Percentiles rank a stretch among this genome's conserved stretches.
Evolutionary conservation across 768 basidiomycete species (phyloP).

Genomic region (Russula dissimulans): DNA sequence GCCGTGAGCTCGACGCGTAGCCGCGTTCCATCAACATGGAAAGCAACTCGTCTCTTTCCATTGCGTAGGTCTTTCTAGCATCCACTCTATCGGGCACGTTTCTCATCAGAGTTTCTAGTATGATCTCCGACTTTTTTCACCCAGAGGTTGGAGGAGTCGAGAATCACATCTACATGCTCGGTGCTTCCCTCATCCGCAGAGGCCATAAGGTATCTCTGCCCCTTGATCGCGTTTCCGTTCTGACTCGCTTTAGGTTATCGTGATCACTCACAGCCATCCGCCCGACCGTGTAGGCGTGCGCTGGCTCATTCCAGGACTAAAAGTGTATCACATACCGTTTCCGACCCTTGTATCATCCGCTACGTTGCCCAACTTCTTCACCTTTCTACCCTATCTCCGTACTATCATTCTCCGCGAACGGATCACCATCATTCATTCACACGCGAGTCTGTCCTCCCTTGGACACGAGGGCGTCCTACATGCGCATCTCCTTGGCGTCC

Average conservation of each 20-base stretch:
- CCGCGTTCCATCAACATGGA: background rate
- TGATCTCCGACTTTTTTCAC: constrained; percentile 96
- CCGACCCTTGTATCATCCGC: constrained; percentile 84
- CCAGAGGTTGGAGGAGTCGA: constrained; percentile 94
- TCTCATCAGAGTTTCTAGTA: constrained; percentile 36
- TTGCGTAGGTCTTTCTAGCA: constrained; percentile 1
- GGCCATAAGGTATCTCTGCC: constrained; percentile 65
- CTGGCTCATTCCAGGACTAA: constrained; percentile 78
- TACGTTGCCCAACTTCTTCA: constrained; percentile 90
- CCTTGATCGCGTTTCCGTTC: background rate
- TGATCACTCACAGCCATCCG: constrained; percentile 88
- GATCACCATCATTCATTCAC: constrained; percentile 82
- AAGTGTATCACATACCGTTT: constrained; percentile 92
- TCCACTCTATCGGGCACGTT: background rate
- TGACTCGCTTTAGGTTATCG: constrained; percentile 56
- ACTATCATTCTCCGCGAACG: constrained; percentile 81
- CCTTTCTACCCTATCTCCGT: constrained; percentile 85
- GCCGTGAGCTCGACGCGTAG: too few relatives aligned
- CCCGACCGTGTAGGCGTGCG: constrained; percentile 82
- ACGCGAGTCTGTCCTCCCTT: constrained; percentile 82
- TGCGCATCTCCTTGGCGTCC: constrained; percentile 74
- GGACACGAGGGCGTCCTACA: constrained; percentile 92
- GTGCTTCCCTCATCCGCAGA: constrained; percentile 65
- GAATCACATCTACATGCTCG: constrained; percentile 91
- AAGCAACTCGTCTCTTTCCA: background rate